Percentiles rank a stretch among this genome's conserved stretches.
phyloP scores from a whole-genome alignment of 2,329 filamentous ascomycete genomes.

The Thielaviopsis musarum region DNA sequence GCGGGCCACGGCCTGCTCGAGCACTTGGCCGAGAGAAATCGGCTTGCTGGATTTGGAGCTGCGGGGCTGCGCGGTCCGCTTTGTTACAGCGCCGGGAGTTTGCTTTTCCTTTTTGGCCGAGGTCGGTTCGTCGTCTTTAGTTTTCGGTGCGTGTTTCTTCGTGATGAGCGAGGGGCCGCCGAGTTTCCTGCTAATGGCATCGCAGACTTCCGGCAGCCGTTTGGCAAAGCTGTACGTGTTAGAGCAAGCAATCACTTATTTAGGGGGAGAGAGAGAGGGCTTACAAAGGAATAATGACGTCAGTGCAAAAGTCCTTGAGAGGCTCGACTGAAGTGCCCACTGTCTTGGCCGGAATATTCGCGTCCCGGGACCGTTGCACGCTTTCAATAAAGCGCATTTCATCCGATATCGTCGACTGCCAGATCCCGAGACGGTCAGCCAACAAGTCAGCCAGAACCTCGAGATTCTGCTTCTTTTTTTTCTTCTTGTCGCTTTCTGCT shows the following conservation, averaged over 20 bases:
- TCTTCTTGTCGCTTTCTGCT: conserved; percentile 24
- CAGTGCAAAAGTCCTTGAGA: conserved; percentile 59
- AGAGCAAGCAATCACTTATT: conserved; percentile 16
- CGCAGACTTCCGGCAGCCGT: conserved; percentile 54
- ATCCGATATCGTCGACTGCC: conserved; percentile 58
- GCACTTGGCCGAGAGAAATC: conserved; percentile 20
- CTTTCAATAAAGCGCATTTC: conserved; percentile 34
- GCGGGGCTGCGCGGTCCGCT: conserved; percentile 37
- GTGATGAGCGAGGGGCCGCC: conserved; percentile 49
- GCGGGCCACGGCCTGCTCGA: conserved; percentile 7
- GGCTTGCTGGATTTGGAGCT: conserved; percentile 45
- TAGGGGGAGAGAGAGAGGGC: neutral
- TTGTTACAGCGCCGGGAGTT: conserved; percentile 35
- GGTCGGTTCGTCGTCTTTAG: conserved; percentile 24
- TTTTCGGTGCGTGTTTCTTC: neutral
- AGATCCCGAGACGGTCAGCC: conserved; percentile 65
- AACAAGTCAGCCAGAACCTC: conserved; percentile 52
- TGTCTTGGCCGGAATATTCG: conserved; percentile 21
- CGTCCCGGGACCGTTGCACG: conserved; percentile 23
- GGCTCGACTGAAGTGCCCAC: conserved; percentile 38
- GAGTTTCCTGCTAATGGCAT: conserved; percentile 56
- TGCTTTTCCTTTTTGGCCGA: conserved; percentile 26
- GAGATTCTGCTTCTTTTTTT: conserved; percentile 45
- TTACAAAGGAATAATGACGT: conserved; percentile 67
- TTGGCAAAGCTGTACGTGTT: conserved; percentile 46